Evolutionary conservation across 2,329 filamentous ascomycete genomes (phyloP).

Genomic region (Colletotrichum lini): DNA sequence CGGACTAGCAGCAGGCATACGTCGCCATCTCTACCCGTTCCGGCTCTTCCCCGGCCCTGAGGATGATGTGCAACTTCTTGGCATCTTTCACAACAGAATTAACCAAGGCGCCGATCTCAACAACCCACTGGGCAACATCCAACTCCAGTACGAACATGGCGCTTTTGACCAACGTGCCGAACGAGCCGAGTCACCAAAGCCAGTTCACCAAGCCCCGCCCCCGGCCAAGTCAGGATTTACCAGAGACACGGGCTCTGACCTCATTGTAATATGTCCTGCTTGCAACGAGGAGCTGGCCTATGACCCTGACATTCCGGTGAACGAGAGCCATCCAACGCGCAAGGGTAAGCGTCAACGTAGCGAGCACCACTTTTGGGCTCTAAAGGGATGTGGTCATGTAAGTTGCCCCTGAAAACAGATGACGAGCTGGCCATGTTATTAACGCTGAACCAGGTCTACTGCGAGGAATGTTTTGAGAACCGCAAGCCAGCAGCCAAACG

Average conservation of each 20-base stretch:
- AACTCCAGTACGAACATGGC: slow-evolving; percentile 43
- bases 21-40: slow-evolving; percentile 33
- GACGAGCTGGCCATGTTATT: slow-evolving; percentile 49
- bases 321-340: slow-evolving; percentile 51
- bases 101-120: slow-evolving; percentile 33
- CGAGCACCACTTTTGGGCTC: slow-evolving; percentile 92
- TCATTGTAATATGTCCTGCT: slow-evolving; percentile 85
- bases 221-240: slow-evolving; percentile 84
- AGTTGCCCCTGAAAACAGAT: slow-evolving; percentile 46
- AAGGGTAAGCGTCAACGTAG: slow-evolving; percentile 65
- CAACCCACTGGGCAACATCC: slow-evolving; percentile 40
- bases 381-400: slow-evolving; percentile 94
- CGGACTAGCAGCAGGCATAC: slow-evolving; percentile 30
- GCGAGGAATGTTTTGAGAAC: slow-evolving; percentile 72
- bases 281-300: slow-evolving; percentile 88
- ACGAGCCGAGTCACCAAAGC: slow-evolving; percentile 54
- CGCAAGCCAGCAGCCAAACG: slow-evolving; percentile 59
- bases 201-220: slow-evolving; percentile 73
- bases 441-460: slow-evolving; percentile 68
- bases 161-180: slow-evolving; percentile 50
- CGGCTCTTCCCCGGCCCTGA: slow-evolving; percentile 31
- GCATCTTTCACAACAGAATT: slow-evolving; percentile 35
- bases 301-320: slow-evolving; percentile 65
- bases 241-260: slow-evolving; percentile 78
- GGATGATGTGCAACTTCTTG: slow-evolving; percentile 36